A percentile compares a stretch with the other conserved stretches of the same genome.
Conservation (phyloP, 2,329 filamentous ascomycete genomes). For the Diaporthe citri region DNA sequence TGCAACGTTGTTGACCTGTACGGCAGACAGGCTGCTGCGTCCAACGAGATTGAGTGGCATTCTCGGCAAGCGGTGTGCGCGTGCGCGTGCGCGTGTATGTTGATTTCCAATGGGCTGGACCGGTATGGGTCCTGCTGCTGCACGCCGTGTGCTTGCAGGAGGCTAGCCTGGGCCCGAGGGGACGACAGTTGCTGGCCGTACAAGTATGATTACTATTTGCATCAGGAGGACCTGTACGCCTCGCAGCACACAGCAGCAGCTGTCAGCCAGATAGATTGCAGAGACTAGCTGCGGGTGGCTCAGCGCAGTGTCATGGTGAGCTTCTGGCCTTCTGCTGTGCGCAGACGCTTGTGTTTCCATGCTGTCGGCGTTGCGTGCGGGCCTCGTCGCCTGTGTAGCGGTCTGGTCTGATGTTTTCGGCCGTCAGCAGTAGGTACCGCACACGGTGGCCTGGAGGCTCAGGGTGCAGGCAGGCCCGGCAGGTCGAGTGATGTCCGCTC, state of each 20-base stretch:
- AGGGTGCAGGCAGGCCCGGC: conserved; percentile 6
- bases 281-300: background rate
- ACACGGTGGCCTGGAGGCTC: background rate
- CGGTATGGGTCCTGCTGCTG: conserved; percentile 25
- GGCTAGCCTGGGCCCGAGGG: conserved; percentile 28
- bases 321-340: conserved; percentile 1
- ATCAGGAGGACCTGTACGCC: background rate
- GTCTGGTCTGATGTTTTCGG: conserved; percentile 34
- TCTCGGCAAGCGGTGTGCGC: conserved; percentile 32
- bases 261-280: conserved; percentile 33
- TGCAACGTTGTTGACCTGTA: background rate
- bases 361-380: conserved; percentile 4
- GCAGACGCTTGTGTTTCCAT: conserved; percentile 13
- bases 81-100: conserved; percentile 10
- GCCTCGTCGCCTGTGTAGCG: conserved; percentile 32
- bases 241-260: conserved; percentile 29
- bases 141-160: conserved; percentile 27
- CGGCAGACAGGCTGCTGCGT: background rate
- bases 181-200: conserved; percentile 9
- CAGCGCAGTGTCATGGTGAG: conserved; percentile 2
- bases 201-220: background rate
- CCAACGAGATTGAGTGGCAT: conserved; percentile 15
- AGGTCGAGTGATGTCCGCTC: conserved; percentile 40
- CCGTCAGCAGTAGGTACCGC: conserved; percentile 24
- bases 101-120: conserved; percentile 33